Evolutionary conservation across 2,329 filamentous ascomycete species (phyloP), one percentile per base, ranked within the genome.

Genomic region (Beauveria brongniartii): DNA sequence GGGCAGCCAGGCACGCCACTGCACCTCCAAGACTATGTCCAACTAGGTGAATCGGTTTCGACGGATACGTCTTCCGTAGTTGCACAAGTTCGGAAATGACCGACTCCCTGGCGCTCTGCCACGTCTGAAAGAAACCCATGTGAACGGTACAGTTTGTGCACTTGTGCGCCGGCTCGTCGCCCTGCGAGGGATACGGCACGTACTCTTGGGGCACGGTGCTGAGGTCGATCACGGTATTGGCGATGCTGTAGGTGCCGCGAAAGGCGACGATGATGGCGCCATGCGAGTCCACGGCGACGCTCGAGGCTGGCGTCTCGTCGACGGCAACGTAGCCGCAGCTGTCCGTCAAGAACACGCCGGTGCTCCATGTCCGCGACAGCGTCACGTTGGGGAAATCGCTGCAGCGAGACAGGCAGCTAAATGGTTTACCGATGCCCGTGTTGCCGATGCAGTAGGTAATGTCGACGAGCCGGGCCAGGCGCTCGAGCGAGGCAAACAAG

Each of bases 1-100:
- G 79, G 1, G 84, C 90, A 0, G 92, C 94, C 3, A 99, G 82
- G 1, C 90, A 88, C 3, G 94, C 93, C 2, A 99, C 90, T 0
- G 94, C 92, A 18, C 94, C 94, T 22, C 94, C 94, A 0, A 99
- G 84, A 55, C 90, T 96, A 72, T 99, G 94, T 0, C 94, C 94
- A 8, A 96, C 85, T 3, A 99, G 79, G 26, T 89, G 86, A 16
- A 97, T 76, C 46, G 85, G 77, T 68, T 95, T 93, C 26, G 82
- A 76, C 0, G 90, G 90, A 69, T 93, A 82, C 47, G 82, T 75
- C 18, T 77, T 71, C 26, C 82, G 77, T 5, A 90, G 77, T 5
- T 77, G 74, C 59, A 83, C 77, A 4, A 99, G 75, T 30, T 86
- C 77, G 0, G 88, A 83, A 18, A 96, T 72, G 30, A 99, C 84